Percentiles rank a stretch among this genome's conserved stretches.
These are phyloP conservation scores for Xylariaceae sp. DNA, from an alignment of 2,329 filamentous ascomycete species.

Conservation along the genomic window DNA sequence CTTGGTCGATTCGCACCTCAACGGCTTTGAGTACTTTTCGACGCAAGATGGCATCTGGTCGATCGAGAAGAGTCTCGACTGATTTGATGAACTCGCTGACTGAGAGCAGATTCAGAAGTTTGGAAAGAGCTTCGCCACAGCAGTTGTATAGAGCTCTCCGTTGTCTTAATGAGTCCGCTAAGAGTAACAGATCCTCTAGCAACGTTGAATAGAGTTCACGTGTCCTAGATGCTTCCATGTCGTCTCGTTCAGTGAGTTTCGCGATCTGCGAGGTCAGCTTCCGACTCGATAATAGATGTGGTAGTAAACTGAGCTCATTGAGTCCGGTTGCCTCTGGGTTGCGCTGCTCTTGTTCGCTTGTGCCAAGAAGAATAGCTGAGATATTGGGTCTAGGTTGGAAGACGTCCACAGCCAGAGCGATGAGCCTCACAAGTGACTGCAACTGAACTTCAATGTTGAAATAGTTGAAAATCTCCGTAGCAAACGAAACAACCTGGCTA, in stretches of 20 bases:
- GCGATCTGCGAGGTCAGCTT: conserved; percentile 53
- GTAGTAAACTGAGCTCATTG: conserved; percentile 53
- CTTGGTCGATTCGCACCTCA: conserved; percentile 71
- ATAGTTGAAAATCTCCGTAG: conserved; percentile 66
- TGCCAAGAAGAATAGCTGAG: conserved; percentile 67
- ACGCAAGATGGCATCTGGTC: conserved; percentile 69
- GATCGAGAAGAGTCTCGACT: conserved; percentile 74
- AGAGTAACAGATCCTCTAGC: conserved; percentile 59
- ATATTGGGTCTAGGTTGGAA: conserved; percentile 71
- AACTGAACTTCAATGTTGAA: conserved; percentile 76
- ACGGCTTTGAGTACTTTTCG: conserved; percentile 78
- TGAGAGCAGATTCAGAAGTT: conserved; percentile 78
- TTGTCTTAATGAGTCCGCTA: conserved; percentile 62
- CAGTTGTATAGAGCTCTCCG: conserved; percentile 53
- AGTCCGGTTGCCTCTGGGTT: conserved; percentile 50
- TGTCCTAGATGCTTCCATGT: conserved; percentile 62
- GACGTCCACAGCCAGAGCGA: conserved; percentile 71
- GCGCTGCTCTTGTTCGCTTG: conserved; percentile 43
- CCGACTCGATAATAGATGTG: conserved; percentile 55
- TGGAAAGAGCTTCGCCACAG: conserved; percentile 69
- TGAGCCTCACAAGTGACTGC: conserved; percentile 69
- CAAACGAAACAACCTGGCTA: conserved; percentile 69
- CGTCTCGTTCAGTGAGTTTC: conserved; percentile 56
- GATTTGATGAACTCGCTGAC: conserved; percentile 87
- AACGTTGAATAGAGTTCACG: conserved; percentile 66